phyloP scores from a whole-genome alignment of 768 basidiomycete genomes.

The Tylopilus cervinicoccineus region DNA sequence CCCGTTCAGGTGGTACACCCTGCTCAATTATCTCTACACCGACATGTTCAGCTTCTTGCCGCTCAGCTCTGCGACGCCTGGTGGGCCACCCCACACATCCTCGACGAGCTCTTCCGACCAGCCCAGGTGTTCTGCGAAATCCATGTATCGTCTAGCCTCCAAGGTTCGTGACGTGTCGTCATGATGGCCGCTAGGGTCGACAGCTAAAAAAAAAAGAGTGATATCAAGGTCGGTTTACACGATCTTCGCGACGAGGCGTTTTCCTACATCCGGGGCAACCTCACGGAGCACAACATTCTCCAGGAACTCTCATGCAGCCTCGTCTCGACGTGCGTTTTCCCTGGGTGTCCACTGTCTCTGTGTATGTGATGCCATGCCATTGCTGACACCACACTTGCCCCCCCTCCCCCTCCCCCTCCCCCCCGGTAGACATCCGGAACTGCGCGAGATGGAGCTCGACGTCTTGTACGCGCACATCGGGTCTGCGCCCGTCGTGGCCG shows the following conservation, averaged over 20 bases:
- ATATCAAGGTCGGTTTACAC: constrained; percentile 19
- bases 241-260: constrained; percentile 15
- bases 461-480: constrained; percentile 15
- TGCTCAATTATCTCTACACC: constrained; percentile 39
- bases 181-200: not conserved
- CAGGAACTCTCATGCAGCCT: constrained; percentile 21
- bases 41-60: constrained; percentile 30
- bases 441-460: constrained; percentile 25
- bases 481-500: constrained; percentile 11
- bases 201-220: not conserved
- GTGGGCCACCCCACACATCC: not conserved
- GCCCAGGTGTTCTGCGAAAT: constrained; percentile 36
- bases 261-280: constrained; percentile 10
- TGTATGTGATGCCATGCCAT: not conserved
- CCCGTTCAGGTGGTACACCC: constrained; percentile 35
- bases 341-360: too few relatives aligned
- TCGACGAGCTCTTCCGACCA: constrained; percentile 7
- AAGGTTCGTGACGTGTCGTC: constrained; percentile 28
- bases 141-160: constrained; percentile 40
- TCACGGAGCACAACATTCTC: constrained; percentile 23
- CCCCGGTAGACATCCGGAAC: constrained; percentile 12
- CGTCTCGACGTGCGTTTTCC: constrained; percentile 13
- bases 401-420: too few relatives aligned
- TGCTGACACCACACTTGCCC: not conserved
- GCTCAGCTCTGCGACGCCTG: constrained; percentile 17